Conservation (phyloP, 805 yeast genomes). For the Yamadazyma laniorum region DNA sequence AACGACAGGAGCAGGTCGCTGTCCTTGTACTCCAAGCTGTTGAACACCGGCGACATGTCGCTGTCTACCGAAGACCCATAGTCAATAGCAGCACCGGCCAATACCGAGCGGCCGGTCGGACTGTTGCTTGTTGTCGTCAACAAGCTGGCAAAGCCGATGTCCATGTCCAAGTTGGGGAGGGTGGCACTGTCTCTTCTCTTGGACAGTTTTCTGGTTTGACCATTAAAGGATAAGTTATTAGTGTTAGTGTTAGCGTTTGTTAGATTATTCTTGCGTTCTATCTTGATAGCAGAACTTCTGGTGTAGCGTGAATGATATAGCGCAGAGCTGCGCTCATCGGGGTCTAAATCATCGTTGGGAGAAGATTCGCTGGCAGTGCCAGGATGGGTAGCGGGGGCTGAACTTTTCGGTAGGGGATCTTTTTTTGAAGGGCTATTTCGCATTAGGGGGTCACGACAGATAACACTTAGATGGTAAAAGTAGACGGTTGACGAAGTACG, state of each 20-base stretch:
- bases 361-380: slow-evolving; percentile 16
- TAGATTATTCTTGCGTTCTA: slow-evolving; percentile 14
- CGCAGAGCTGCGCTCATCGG: slow-evolving; percentile 44
- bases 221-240: background rate
- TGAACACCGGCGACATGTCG: slow-evolving; percentile 42
- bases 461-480: too few species aligned
- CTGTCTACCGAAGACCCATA: slow-evolving; percentile 43
- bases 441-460: slow-evolving; percentile 33
- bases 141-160: slow-evolving; percentile 46
- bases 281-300: slow-evolving; percentile 17
- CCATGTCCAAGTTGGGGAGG: slow-evolving; percentile 30
- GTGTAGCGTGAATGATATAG: slow-evolving; percentile 30
- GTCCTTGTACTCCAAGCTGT: slow-evolving; percentile 30
- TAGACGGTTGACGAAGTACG: too few species aligned
- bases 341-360: slow-evolving; percentile 35
- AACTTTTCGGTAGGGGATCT: slow-evolving; percentile 47
- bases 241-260: slow-evolving; percentile 5
- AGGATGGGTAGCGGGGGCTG: slow-evolving; percentile 20
- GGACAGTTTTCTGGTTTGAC: background rate
- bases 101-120: background rate
- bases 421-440: slow-evolving; percentile 66
- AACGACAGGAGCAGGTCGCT: slow-evolving; percentile 39
- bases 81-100: background rate
- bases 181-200: slow-evolving; percentile 10
- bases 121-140: slow-evolving; percentile 11